Conservation (phyloP, 345 rosid species). For the Clausena lansium region DNA sequence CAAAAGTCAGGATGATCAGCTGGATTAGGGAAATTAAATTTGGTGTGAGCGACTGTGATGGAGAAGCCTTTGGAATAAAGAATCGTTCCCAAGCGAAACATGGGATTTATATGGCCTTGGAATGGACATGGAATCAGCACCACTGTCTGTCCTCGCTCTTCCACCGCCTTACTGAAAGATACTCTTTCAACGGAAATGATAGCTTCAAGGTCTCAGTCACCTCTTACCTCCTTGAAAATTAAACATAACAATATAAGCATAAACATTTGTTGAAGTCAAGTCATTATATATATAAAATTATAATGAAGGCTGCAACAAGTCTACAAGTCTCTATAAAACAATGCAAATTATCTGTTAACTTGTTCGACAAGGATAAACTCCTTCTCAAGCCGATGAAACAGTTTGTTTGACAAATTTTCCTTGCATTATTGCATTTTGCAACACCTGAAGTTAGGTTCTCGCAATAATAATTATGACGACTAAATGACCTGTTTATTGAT, state of each 20-base stretch:
- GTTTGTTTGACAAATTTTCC: no score
- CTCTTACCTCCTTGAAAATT: background rate
- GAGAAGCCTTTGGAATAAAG: constrained; percentile 3
- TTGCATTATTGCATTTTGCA: no score
- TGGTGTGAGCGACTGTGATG: background rate
- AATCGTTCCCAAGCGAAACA: constrained; percentile 14
- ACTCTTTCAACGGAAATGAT: background rate
- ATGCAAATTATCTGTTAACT: no score
- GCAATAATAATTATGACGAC: no score
- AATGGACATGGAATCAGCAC: constrained; percentile 26
- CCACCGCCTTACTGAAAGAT: background rate
- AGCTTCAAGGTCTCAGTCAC: background rate
- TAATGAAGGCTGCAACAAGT: background rate
- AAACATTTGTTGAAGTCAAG: background rate
- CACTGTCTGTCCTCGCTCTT: background rate
- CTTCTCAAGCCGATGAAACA: no score
- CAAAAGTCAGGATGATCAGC: background rate
- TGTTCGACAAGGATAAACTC: no score
- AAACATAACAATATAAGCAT: background rate
- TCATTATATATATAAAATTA: background rate
- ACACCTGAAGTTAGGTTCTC: no score
- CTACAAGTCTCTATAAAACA: no score
- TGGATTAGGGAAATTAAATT: background rate
- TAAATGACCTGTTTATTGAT: no score
- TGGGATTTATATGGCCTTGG: constrained; percentile 23